Evolutionary conservation across 164 flowering plant species (phyloP).

Genomic region (Aristolochia contorta): DNA sequence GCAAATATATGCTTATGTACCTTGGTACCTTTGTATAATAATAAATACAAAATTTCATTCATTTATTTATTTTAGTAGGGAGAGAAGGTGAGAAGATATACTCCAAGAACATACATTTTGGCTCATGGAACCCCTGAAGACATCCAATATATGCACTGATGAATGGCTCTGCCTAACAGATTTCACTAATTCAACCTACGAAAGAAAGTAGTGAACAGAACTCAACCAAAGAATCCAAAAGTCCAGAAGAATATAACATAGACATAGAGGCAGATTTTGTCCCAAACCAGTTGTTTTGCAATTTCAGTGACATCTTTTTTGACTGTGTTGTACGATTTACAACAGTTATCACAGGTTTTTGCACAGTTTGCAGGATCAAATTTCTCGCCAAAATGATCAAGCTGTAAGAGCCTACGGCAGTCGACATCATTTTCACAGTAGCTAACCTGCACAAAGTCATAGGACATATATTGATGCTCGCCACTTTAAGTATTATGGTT

Average conservation of each 20-base stretch:
- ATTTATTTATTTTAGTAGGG: not conserved
- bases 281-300: slow-evolving; percentile 76
- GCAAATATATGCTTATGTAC: not conserved
- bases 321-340: slow-evolving; percentile 35
- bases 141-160: slow-evolving; percentile 85
- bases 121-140: slow-evolving; percentile 81
- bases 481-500: not conserved
- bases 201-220: not conserved
- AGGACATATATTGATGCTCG: not conserved
- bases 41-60: not conserved
- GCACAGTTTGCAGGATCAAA: slow-evolving; percentile 59
- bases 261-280: slow-evolving; percentile 4
- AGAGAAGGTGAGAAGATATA: not conserved
- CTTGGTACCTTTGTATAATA: not conserved
- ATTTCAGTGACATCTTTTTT: slow-evolving; percentile 73
- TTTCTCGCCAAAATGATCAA: slow-evolving; percentile 89
- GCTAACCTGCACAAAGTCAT: slow-evolving; percentile 53
- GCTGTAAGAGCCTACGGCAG: slow-evolving; percentile 85
- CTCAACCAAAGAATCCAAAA: not conserved
- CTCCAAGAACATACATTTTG: slow-evolving; percentile 47
- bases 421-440: slow-evolving; percentile 97
- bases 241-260: not conserved
- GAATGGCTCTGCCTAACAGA: slow-evolving; percentile 61
- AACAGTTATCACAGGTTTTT: slow-evolving; percentile 88
- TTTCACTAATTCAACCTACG: slow-evolving; percentile 74